These are phyloP conservation scores for Nicotiana rustica DNA, from an alignment of 305 asterid genomes.

Conservation along the genomic window DNA sequence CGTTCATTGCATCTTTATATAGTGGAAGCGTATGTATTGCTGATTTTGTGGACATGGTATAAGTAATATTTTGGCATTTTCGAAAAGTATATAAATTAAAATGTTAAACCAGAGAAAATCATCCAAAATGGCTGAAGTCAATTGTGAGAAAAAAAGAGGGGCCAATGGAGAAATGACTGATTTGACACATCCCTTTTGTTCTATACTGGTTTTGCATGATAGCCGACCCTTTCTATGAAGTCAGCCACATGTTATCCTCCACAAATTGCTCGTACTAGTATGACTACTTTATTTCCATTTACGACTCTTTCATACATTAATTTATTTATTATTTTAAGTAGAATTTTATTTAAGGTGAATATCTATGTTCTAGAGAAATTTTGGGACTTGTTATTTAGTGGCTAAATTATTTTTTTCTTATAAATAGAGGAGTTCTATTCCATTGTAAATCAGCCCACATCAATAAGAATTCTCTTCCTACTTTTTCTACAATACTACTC, in stretches of 20 bases:
- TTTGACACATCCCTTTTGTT: constrained; percentile 1
- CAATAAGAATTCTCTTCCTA: too few species aligned
- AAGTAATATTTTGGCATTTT: neutral
- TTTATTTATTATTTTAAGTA: too few species aligned
- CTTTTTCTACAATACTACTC: too few species aligned
- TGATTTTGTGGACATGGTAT: neutral
- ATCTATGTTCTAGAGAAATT: too few species aligned
- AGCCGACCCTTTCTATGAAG: constrained; percentile 6
- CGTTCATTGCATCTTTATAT: neutral
- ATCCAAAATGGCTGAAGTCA: neutral
- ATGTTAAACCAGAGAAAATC: neutral
- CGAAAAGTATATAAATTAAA: neutral
- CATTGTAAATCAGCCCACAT: too few species aligned
- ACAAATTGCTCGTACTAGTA: neutral
- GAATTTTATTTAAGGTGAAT: too few species aligned
- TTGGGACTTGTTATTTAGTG: too few species aligned
- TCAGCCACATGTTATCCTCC: constrained; percentile 13
- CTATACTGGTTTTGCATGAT: constrained; percentile 25
- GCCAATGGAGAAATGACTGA: neutral
- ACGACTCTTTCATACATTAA: too few species aligned
- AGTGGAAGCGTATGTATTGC: too few species aligned
- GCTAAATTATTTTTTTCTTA: too few species aligned
- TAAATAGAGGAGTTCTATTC: too few species aligned
- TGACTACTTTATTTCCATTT: neutral
- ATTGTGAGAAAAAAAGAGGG: neutral